These are phyloP conservation scores for Planoprotostelium fungivorum DNA, from an alignment of 78 protist species.

Conservation along the genomic window DNA sequence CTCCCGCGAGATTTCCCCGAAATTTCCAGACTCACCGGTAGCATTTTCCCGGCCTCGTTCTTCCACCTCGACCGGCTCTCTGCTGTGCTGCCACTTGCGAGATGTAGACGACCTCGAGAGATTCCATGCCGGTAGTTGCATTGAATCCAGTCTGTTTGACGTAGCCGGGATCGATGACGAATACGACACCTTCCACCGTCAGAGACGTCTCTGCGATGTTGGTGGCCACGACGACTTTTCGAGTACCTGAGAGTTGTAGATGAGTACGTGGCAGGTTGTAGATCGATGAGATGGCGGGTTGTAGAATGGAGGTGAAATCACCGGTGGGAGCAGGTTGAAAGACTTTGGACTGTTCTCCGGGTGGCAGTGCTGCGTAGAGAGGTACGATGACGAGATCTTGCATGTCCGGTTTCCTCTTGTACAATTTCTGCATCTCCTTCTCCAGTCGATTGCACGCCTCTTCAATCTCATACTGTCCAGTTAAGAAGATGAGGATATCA, in stretches of 20 bases:
- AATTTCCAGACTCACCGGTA: too few relatives aligned
- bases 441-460: slow-evolving; percentile 14
- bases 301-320: not conserved
- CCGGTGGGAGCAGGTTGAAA: slow-evolving; percentile 78
- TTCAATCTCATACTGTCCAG: slow-evolving; percentile 92
- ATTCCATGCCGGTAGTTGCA: slow-evolving; percentile 28
- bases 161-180: slow-evolving; percentile 84
- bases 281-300: not conserved
- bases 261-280: not conserved
- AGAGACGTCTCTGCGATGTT: slow-evolving; percentile 96
- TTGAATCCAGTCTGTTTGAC: slow-evolving; percentile 81
- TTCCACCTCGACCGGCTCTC: not conserved
- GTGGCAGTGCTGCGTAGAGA: slow-evolving; percentile 69
- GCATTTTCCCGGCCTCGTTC: not conserved
- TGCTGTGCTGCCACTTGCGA: not conserved
- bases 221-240: slow-evolving; percentile 89
- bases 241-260: slow-evolving; percentile 29
- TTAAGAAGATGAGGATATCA: slow-evolving; percentile 87
- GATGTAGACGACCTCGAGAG: not conserved
- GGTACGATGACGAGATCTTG: slow-evolving; percentile 42
- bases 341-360: slow-evolving; percentile 70
- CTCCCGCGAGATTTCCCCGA: too few relatives aligned
- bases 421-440: slow-evolving; percentile 26
- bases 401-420: not conserved
- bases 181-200: slow-evolving; percentile 82